Base-by-base conservation (phyloP, 2,329 filamentous ascomycete species). In the Fusarium sp. region DNA sequence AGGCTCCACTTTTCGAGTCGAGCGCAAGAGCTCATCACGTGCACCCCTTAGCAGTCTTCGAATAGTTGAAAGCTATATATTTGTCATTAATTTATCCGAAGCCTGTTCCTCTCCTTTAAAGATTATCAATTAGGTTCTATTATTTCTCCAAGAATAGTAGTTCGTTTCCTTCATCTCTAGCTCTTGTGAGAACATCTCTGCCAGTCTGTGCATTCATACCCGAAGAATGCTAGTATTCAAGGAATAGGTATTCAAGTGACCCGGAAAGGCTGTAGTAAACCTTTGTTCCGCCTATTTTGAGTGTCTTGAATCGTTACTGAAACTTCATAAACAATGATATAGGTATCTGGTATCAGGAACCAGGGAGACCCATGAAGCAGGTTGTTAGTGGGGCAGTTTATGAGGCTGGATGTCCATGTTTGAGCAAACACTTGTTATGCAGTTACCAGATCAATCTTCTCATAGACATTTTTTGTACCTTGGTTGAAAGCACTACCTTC, bases 11-110 rank as follows among this genome's bases (percentile, higher is more conserved):
- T 44, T 64, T 70, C 31, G 4, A 16, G n/a, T 22, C 22, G 2
- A 29, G 8, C 2, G 22, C 10, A 27, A 36, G 35, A 35, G 17
- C 9, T 17, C 24, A 5, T 73, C 71, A 73, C 71, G 71, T 73
- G 71, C 46, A 46, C 6, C 12, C 44, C 14, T 42, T n/a, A 11
- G 12, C 2, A 27, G 44, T 17, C 24, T 17, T 10, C 44, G 10
- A n/a, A n/a, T 11, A 40, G n/a, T 20, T 5, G 5, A 27, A 10
- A 10, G 6, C 14, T 17, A 24, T 4, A n/a, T 27, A 16, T 27
- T 16, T 17, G 17, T 12, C 22, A 11, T 46, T 46, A 1, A 24
- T 24, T 1, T 16, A 24, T 16, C 20, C 5, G 5, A 16, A 24
- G 3, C 14, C 9, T 46, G 14, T 46, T 46, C 9, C 24, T 29